Evolutionary conservation across 768 basidiomycete species (phyloP).

Genomic region (Cytidiella melzeri): DNA sequence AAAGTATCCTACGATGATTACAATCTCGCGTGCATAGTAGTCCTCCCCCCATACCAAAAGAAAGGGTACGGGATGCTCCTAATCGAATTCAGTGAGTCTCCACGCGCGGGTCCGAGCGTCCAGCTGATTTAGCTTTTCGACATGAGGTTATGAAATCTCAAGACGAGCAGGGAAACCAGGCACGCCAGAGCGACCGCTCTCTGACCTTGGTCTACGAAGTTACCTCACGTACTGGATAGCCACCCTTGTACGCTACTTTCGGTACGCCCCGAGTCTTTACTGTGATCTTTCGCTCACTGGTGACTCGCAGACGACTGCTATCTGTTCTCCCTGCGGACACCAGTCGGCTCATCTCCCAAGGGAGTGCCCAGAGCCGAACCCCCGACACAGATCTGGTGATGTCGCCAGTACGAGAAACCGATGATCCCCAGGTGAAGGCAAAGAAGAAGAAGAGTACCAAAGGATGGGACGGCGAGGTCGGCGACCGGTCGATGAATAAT

Average conservation of each 20-base stretch:
- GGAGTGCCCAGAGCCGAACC: background rate
- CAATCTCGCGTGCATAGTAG: conserved; percentile 95
- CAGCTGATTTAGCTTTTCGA: background rate
- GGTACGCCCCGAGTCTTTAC: conserved; percentile 35
- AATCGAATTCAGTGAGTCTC: conserved; percentile 89
- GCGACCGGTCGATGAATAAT: conserved; percentile 11
- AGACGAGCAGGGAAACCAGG: conserved; percentile 73
- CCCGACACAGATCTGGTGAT: conserved; percentile 1
- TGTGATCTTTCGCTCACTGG: background rate
- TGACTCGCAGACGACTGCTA: conserved; percentile 43
- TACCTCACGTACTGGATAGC: conserved; percentile 89
- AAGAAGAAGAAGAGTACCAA: conserved; percentile 45
- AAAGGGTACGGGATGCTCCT: conserved; percentile 90
- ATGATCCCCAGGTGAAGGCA: conserved; percentile 26
- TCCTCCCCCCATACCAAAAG: conserved; percentile 87
- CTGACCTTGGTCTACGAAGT: conserved; percentile 85
- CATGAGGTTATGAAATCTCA: conserved; percentile 94
- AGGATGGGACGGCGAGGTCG: conserved; percentile 70
- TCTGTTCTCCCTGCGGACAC: conserved; percentile 54
- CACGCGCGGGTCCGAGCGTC: background rate
- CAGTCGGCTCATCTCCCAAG: conserved; percentile 34
- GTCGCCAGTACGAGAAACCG: conserved; percentile 1
- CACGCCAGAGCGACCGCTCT: conserved; percentile 92
- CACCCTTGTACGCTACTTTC: conserved; percentile 77
- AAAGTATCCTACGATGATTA: conserved; percentile 95